phyloP scores from a whole-genome alignment of 495 filamentous ascomycete species.

The Lophiotrema nucula region DNA sequence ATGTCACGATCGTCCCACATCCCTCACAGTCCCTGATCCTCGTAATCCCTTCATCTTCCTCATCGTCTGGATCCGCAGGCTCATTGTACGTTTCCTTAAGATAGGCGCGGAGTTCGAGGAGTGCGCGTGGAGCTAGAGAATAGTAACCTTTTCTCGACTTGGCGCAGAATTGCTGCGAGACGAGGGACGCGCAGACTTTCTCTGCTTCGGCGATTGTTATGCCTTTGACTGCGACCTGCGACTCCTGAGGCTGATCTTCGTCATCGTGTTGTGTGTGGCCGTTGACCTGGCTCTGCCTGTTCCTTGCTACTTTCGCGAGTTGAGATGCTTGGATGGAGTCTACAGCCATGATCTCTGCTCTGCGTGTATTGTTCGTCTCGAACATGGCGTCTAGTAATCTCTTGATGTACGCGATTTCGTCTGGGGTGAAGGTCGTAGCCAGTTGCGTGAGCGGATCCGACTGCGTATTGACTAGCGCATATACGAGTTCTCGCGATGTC shows the following conservation, averaged over 20 bases:
- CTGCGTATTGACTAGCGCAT: slow-evolving; percentile 83
- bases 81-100: slow-evolving; percentile 84
- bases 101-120: slow-evolving; percentile 84
- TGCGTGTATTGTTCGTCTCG: slow-evolving; percentile 72
- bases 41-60: slow-evolving; percentile 48
- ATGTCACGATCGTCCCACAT: slow-evolving; percentile 86
- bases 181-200: slow-evolving; percentile 63
- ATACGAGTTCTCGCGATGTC: slow-evolving; percentile 50
- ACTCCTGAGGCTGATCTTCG: slow-evolving; percentile 35
- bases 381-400: slow-evolving; percentile 91
- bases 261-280: slow-evolving; percentile 36
- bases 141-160: slow-evolving; percentile 64
- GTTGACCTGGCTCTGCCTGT: slow-evolving; percentile 28
- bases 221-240: slow-evolving; percentile 47
- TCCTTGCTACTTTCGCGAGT: slow-evolving; percentile 43
- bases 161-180: slow-evolving; percentile 84
- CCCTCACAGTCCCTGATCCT: slow-evolving; percentile 84
- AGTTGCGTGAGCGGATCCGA: slow-evolving; percentile 81
- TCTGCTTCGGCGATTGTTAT: slow-evolving; percentile 78
- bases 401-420: slow-evolving; percentile 89
- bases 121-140: slow-evolving; percentile 67
- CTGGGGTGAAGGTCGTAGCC: slow-evolving; percentile 74
- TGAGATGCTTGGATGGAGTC: slow-evolving; percentile 72
- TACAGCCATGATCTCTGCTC: slow-evolving; percentile 77
- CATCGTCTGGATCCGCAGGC: slow-evolving; percentile 51